These are phyloP conservation scores for Persicaria tinctoria DNA, from an alignment of 148 eudicot genomes.

Conservation along the genomic window DNA sequence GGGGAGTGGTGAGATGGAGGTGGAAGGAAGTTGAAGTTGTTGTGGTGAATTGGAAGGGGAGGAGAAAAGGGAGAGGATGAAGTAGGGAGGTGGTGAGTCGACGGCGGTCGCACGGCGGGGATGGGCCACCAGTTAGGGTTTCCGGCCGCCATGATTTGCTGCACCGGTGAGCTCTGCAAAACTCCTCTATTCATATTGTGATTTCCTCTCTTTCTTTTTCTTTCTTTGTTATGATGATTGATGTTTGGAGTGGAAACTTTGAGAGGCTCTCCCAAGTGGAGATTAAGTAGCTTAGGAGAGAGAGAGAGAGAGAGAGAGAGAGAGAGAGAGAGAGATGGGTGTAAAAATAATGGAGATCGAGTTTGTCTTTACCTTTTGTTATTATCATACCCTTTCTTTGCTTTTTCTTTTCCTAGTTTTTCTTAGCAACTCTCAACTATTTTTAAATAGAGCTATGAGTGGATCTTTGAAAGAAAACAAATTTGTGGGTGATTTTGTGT, in stretches of 20 bases:
- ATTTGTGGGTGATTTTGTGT: too few relatives aligned
- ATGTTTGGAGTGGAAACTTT: conserved; percentile 35
- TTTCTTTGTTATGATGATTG: background rate
- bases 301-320: conserved; percentile 10
- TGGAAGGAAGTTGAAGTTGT: conserved; percentile 13
- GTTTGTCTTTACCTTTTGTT: background rate
- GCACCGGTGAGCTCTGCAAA: conserved; percentile 67
- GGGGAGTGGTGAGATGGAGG: conserved; percentile 10
- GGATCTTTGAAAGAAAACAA: too few relatives aligned
- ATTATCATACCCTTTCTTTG: background rate
- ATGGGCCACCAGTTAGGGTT: conserved; percentile 37
- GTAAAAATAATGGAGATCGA: background rate
- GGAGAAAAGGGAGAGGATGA: conserved; percentile 16
- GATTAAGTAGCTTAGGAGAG: conserved; percentile 29
- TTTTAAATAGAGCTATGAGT: too few relatives aligned
- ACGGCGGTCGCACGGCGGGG: background rate
- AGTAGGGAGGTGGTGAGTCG: background rate
- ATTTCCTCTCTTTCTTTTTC: background rate
- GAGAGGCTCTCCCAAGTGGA: conserved; percentile 21
- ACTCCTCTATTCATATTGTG: conserved; percentile 54
- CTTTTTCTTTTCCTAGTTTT: background rate
- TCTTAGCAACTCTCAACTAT: too few relatives aligned
- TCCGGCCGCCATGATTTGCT: conserved; percentile 63
- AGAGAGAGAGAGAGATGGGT: background rate
- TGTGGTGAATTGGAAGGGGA: conserved; percentile 11